Conservation (phyloP, 1,139 yeast species). For the Scheffersomyces lignicola region DNA sequence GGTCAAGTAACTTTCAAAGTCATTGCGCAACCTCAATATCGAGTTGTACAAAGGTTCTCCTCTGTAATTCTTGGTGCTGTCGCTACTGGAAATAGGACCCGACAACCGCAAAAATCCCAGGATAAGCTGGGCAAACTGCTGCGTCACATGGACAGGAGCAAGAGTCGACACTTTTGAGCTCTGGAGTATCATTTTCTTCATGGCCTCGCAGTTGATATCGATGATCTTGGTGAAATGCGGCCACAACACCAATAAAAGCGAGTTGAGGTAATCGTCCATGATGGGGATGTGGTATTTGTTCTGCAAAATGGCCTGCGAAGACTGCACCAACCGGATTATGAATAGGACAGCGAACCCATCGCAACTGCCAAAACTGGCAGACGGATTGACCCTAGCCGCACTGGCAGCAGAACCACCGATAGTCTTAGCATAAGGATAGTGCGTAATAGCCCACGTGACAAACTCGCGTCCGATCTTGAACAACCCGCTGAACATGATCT, state of each 20-base stretch:
- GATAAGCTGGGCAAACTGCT: constrained; percentile 75
- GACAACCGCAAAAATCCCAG: constrained; percentile 69
- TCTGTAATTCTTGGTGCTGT: constrained; percentile 19
- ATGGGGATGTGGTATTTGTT: constrained; percentile 67
- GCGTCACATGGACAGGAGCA: constrained; percentile 64
- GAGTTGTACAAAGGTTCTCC: constrained; percentile 77
- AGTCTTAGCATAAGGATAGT: constrained; percentile 17
- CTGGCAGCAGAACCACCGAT: constrained; percentile 14
- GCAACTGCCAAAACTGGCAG: constrained; percentile 38
- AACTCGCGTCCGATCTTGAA: constrained; percentile 44
- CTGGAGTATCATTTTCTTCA: constrained; percentile 38
- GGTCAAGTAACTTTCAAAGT: constrained; percentile 76
- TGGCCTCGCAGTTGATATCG: constrained; percentile 73
- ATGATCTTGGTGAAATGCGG: constrained; percentile 78
- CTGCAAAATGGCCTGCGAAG: constrained; percentile 61
- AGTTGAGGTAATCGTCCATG: constrained; percentile 70
- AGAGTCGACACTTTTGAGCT: constrained; percentile 37
- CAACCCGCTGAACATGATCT: constrained; percentile 54
- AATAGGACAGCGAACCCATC: constrained; percentile 80
- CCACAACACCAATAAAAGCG: constrained; percentile 72
- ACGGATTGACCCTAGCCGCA: constrained; percentile 18
- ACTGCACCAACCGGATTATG: constrained; percentile 72
- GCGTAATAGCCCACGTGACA: constrained; percentile 38
- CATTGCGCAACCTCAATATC: constrained; percentile 67
- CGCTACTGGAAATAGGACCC: constrained; percentile 14